A percentile compares a stretch with the other conserved stretches of the same genome.
phyloP scores from a whole-genome alignment of 352 stramenopile species.

The Globisporangium uncinulatum region DNA sequence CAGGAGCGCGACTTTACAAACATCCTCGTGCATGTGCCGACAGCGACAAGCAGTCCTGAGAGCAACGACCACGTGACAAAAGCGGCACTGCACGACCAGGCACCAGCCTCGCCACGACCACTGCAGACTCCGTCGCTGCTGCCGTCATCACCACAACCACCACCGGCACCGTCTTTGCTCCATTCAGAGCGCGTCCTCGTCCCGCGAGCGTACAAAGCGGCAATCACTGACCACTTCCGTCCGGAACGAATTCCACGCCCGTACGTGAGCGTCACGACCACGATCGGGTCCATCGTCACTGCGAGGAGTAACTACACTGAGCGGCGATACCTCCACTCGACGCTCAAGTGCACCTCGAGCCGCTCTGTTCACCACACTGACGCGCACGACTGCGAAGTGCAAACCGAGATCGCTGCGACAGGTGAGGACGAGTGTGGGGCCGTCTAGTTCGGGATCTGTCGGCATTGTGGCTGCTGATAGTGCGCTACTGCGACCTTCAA shows the following conservation, averaged over 20 bases:
- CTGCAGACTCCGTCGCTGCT: not conserved
- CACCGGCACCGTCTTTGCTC: slow-evolving; percentile 1
- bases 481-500: not conserved
- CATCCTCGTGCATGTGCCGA: slow-evolving; percentile 20
- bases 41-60: not conserved
- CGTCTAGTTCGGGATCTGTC: not conserved
- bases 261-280: slow-evolving; percentile 29
- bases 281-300: slow-evolving; percentile 26
- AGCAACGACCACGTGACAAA: not conserved
- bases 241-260: slow-evolving; percentile 25
- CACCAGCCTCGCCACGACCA: not conserved
- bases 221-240: slow-evolving; percentile 32
- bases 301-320: slow-evolving; percentile 18
- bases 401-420: slow-evolving; percentile 11
- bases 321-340: slow-evolving; percentile 14
- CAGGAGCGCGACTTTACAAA: slow-evolving; percentile 29
- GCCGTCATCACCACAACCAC: not conserved
- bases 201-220: slow-evolving; percentile 27
- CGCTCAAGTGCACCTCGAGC: slow-evolving; percentile 6
- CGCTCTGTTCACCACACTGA: not conserved
- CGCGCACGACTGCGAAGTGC: slow-evolving; percentile 7
- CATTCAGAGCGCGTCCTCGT: slow-evolving; percentile 20
- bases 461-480: not conserved
- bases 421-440: not conserved
- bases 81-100: not conserved